Evolutionary conservation across 1,284 basidiomycete genomes (phyloP), one percentile per base, ranked within the genome.

Genomic region (Earliella scabrosa): DNA sequence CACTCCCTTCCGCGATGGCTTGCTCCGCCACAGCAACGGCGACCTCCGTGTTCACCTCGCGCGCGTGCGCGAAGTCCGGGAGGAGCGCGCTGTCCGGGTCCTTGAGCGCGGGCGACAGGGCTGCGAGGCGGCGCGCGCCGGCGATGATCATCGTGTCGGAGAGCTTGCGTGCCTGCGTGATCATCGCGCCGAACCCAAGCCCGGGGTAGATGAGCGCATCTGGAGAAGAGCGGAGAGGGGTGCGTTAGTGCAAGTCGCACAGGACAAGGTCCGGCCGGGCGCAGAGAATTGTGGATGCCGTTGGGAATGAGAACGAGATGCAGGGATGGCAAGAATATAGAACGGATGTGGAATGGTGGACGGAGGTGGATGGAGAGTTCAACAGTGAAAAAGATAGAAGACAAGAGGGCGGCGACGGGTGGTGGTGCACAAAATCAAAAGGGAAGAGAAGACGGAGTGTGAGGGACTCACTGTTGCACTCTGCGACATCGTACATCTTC

Each of bases 121-220:
- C 75, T 0, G 92, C 88, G 45, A 94, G 85, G 10, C 81, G 78
- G 39, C 75, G 77, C 0, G 88, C 82, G 14, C 87, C 91, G 8
- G 89, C 90, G 60, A 92, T 85, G 66, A 93, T 84, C 87, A 90
- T 89, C 16, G 77, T 81, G 65, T 90, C 87, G 6, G 87, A 87
- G 64, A 95, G 80, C 4, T 73, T 75, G 11, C 81, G 76, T 1
- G 88, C 83, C 62, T 85, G 76, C 9, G 85, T 77, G 32, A 92
- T 74, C 63, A 93, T 85, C 36, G 82, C 75, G 34, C 91, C 92
- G 54, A 90, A 85, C 14, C 90, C 90, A 29, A 93, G 80, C 20
- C 88, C 90, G 3, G 91, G 91, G 70, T 91, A 92, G 45, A 92
- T 86, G 24, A 92, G 75, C 0, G 90, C 90, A 66, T 93, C 82